Evolutionary conservation across 2,329 filamentous ascomycete species (phyloP).

Genomic region (Sarocladium oryzae): DNA sequence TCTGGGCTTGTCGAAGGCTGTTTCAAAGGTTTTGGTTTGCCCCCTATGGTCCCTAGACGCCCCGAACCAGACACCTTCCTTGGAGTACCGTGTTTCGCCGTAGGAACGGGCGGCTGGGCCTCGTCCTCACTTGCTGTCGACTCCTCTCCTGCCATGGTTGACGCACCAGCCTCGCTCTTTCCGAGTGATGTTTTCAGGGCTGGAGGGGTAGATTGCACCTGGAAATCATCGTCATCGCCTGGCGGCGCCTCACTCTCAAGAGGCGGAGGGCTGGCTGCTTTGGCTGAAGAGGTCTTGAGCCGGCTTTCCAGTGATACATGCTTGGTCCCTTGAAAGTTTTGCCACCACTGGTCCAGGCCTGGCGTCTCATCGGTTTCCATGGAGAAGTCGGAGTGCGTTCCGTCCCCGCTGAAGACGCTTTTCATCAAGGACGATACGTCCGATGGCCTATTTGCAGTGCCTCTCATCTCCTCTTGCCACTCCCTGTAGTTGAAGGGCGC

Average conservation of each 20-base stretch:
- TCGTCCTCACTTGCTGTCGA: conserved; percentile 12
- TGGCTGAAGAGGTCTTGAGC: conserved; percentile 11
- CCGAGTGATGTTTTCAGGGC: not conserved
- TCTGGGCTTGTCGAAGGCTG: conserved; percentile 6
- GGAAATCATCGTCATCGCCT: conserved; percentile 44
- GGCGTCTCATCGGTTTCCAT: conserved; percentile 25
- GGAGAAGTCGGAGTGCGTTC: conserved; percentile 23
- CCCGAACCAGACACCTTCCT: conserved; percentile 5
- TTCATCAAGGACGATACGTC: conserved; percentile 31
- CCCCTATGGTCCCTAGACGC: conserved; percentile 30
- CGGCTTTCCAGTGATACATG: conserved; percentile 17
- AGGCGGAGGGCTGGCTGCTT: conserved; percentile 12
- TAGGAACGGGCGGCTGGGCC: not conserved
- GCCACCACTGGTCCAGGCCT: conserved; percentile 44
- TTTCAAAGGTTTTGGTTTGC: conserved; percentile 21
- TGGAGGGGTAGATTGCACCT: conserved; percentile 43
- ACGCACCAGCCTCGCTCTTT: not conserved
- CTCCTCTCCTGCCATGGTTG: not conserved
- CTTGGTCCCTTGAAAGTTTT: conserved; percentile 28
- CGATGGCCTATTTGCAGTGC: conserved; percentile 18
- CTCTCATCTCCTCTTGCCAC: conserved; percentile 29
- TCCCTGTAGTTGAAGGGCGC: conserved; percentile 37
- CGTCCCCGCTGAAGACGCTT: conserved; percentile 32
- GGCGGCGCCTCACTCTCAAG: conserved; percentile 16
- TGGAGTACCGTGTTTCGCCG: conserved; percentile 11